These are phyloP conservation scores for Penicillium cinerascens DNA, from an alignment of 495 filamentous ascomycete species.

Conservation along the genomic window DNA sequence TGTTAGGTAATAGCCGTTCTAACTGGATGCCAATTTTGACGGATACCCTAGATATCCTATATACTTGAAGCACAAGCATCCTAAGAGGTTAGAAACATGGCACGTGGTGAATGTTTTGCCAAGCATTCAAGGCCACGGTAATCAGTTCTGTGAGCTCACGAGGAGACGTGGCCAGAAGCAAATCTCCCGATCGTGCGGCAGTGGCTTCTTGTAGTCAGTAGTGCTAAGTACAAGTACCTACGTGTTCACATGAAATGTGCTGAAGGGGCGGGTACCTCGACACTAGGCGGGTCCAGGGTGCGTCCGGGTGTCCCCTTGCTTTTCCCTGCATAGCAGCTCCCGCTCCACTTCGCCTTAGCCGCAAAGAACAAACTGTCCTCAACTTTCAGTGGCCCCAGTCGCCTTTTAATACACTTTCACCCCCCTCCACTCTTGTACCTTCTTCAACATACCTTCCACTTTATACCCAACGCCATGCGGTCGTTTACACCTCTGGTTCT, in stretches of 20 bases:
- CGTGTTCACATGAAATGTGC: background rate
- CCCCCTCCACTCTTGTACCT: background rate
- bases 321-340: conserved; percentile 9
- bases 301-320: background rate
- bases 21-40: too few species aligned
- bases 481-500: conserved; percentile 55
- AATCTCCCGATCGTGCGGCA: background rate
- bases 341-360: conserved; percentile 18
- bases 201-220: background rate
- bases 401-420: background rate
- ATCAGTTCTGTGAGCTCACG: background rate
- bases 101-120: background rate
- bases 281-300: background rate
- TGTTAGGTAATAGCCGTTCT: too few species aligned
- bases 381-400: conserved; percentile 16
- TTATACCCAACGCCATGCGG: conserved; percentile 48
- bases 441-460: background rate
- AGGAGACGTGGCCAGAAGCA: background rate
- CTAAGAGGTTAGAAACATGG: too few species aligned
- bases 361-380: conserved; percentile 52
- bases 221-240: too few species aligned
- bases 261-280: background rate
- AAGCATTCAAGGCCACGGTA: background rate
- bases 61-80: background rate
- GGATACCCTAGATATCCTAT: too few species aligned